Evolutionary conservation across 352 stramenopile genomes (phyloP).

Genomic region (Thalassiosira exigua): DNA sequence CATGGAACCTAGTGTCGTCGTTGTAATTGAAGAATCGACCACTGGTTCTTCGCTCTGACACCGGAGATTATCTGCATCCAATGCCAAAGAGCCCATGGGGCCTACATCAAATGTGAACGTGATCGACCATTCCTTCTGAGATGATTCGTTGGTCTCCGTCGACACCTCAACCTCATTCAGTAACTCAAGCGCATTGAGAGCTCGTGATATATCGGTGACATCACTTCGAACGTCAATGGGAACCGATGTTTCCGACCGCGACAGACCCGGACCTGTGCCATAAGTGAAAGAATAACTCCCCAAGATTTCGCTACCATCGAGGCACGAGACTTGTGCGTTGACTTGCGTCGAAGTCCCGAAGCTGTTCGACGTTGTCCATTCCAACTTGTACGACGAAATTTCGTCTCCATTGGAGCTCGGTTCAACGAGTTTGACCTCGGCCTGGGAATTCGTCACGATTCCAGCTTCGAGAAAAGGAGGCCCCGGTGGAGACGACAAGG

Average conservation of each 20-base stretch:
- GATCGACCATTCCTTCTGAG: constrained; percentile 55
- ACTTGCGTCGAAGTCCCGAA: constrained; percentile 37
- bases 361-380: constrained; percentile 55
- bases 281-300: constrained; percentile 53
- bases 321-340: constrained; percentile 47
- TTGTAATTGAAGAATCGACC: constrained; percentile 44
- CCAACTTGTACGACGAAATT: constrained; percentile 74
- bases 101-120: constrained; percentile 58
- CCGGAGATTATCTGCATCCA: constrained; percentile 52
- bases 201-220: constrained; percentile 34
- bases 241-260: constrained; percentile 32
- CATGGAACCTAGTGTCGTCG: constrained; percentile 23
- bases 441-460: constrained; percentile 60
- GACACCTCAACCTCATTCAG: constrained; percentile 43
- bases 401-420: constrained; percentile 76
- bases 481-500: constrained; percentile 45
- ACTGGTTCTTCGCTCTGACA: constrained; percentile 55
- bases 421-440: constrained; percentile 56
- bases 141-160: constrained; percentile 23
- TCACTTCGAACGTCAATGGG: constrained; percentile 45
- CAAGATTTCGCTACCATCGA: constrained; percentile 52
- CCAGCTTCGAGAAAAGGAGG: constrained; percentile 31
- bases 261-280: constrained; percentile 25
- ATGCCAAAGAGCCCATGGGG: constrained; percentile 34
- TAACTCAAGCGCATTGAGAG: constrained; percentile 46